A percentile compares a stretch with the other conserved stretches of the same genome.
These are phyloP conservation scores for Thelonectria discophora DNA, from an alignment of 2,329 filamentous ascomycete genomes.

Conservation along the genomic window DNA sequence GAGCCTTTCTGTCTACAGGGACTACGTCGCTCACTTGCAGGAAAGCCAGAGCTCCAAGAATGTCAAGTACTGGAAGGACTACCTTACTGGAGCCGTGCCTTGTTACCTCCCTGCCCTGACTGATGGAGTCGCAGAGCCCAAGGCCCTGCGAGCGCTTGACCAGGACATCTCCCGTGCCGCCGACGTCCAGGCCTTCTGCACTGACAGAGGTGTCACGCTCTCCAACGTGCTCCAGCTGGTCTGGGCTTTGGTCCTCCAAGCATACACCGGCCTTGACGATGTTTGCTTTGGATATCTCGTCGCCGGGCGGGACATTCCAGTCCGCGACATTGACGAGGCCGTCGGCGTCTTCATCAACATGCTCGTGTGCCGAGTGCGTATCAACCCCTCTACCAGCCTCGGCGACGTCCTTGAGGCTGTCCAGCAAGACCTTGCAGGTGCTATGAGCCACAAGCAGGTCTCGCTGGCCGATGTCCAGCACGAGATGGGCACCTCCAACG, in stretches of 20 bases:
- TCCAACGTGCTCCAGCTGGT: slow-evolving; percentile 27
- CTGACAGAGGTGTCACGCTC: slow-evolving; percentile 19
- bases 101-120: slow-evolving; percentile 13
- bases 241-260: slow-evolving; percentile 29
- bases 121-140: not conserved
- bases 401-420: not conserved
- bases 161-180: slow-evolving; percentile 7
- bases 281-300: slow-evolving; percentile 28
- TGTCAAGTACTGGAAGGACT: slow-evolving; percentile 27
- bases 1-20: slow-evolving; percentile 19
- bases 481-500: slow-evolving; percentile 1
- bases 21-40: slow-evolving; percentile 29
- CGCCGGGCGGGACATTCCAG: slow-evolving; percentile 17
- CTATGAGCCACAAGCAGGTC: slow-evolving; percentile 22
- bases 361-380: slow-evolving; percentile 2
- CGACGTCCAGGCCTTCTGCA: slow-evolving; percentile 14
- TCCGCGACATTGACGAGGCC: slow-evolving; percentile 18
- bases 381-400: not conserved
- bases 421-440: slow-evolving; percentile 11
- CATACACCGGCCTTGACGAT: slow-evolving; percentile 29
- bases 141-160: slow-evolving; percentile 16
- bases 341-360: slow-evolving; percentile 21
- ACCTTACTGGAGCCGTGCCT: not conserved
- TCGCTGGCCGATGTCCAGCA: slow-evolving; percentile 26
- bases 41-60: not conserved